phyloP scores from a whole-genome alignment of 805 yeast genomes.

The Teunomyces kruisii region DNA sequence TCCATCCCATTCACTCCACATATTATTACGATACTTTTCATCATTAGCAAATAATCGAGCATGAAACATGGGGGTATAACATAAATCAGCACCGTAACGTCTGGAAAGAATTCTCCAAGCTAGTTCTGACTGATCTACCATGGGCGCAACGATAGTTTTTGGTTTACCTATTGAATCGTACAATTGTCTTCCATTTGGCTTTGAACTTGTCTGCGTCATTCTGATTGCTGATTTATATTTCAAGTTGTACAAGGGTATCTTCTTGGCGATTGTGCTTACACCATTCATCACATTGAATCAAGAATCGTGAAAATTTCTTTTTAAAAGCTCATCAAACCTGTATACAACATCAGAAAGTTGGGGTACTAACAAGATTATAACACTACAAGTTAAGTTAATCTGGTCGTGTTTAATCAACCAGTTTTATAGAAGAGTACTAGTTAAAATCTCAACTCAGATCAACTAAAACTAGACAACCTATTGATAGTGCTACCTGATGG shows the following conservation, averaged over 20 bases:
- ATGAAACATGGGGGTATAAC: slow-evolving; percentile 97
- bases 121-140: slow-evolving; percentile 96
- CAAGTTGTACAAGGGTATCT: neutral
- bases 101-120: slow-evolving; percentile 93
- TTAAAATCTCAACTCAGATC: too few relatives aligned
- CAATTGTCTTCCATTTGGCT: slow-evolving; percentile 60
- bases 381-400: too few relatives aligned
- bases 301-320: neutral
- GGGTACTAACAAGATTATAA: too few relatives aligned
- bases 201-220: slow-evolving; percentile 5
- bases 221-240: neutral
- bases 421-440: too few relatives aligned
- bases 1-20: slow-evolving; percentile 74
- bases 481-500: too few relatives aligned
- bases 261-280: neutral
- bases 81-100: slow-evolving; percentile 85
- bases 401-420: too few relatives aligned
- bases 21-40: slow-evolving; percentile 73
- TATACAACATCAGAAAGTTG: neutral
- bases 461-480: too few relatives aligned
- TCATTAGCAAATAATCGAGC: slow-evolving; percentile 86
- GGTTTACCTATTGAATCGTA: slow-evolving; percentile 74
- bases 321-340: neutral
- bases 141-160: slow-evolving; percentile 88
- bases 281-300: neutral